Conservation (phyloP, 2,329 filamentous ascomycete genomes). For the Curvularia lunata region DNA sequence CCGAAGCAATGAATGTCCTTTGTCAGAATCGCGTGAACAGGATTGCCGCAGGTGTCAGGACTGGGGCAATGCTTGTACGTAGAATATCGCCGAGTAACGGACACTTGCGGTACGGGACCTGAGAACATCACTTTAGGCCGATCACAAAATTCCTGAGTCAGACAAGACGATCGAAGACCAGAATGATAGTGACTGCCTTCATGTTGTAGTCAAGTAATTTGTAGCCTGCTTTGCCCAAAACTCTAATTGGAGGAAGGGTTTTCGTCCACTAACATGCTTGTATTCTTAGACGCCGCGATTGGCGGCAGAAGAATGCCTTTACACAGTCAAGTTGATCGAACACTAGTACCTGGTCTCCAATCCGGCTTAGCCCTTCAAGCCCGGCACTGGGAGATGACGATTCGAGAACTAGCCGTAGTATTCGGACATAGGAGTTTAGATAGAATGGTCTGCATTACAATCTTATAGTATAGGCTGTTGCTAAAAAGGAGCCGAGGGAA, state of each 20-base stretch:
- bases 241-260: background rate
- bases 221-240: background rate
- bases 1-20: background rate
- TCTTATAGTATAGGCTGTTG: constrained; percentile 5
- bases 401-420: background rate
- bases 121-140: background rate
- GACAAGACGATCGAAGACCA: too few relatives aligned
- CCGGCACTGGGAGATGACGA: background rate
- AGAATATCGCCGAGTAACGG: background rate
- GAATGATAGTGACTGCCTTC: background rate
- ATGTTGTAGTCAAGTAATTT: background rate
- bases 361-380: background rate
- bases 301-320: too few relatives aligned
- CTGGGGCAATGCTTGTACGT: background rate
- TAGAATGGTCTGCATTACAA: constrained; percentile 10
- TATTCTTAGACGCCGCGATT: background rate
- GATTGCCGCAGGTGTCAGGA: background rate
- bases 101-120: background rate
- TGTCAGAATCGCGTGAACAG: background rate
- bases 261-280: background rate
- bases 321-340: background rate
- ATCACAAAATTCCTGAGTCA: background rate
- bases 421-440: background rate
- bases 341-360: background rate
- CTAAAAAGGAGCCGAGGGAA: background rate